phyloP scores from a whole-genome alignment of 2,329 filamentous ascomycete genomes.

The Graphilbum ipis-grandicollis region DNA sequence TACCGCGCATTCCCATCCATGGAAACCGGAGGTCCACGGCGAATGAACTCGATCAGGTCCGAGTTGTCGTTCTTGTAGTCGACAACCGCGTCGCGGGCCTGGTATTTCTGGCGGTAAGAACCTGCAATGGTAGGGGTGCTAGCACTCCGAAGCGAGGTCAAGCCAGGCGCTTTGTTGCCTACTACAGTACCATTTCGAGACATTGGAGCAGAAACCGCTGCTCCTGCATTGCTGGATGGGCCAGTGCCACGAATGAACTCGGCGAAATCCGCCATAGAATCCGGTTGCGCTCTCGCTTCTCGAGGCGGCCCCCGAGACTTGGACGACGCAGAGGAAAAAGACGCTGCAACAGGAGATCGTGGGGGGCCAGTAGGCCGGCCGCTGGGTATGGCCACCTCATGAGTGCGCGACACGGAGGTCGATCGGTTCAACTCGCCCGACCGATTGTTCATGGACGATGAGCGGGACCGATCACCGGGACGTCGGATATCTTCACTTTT shows the following conservation, averaged over 20 bases:
- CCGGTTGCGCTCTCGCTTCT: conserved; percentile 53
- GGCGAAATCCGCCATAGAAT: conserved; percentile 67
- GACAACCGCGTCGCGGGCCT: conserved; percentile 54
- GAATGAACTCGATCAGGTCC: conserved; percentile 90
- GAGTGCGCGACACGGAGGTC: conserved; percentile 16
- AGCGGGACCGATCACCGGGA: conserved; percentile 25
- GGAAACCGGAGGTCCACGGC: conserved; percentile 62
- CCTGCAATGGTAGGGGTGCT: background rate
- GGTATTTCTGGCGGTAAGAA: conserved; percentile 38
- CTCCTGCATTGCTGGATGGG: conserved; percentile 30
- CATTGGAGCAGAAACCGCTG: conserved; percentile 5
- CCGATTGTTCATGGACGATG: conserved; percentile 25
- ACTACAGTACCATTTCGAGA: background rate
- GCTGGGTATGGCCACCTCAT: too few relatives aligned
- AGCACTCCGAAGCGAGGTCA: background rate
- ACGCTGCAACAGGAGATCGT: conserved; percentile 11
- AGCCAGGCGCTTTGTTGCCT: background rate
- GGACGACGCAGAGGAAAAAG: conserved; percentile 10
- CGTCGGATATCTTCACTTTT: conserved; percentile 29
- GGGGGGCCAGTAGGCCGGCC: too few relatives aligned
- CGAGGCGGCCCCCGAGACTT: conserved; percentile 34
- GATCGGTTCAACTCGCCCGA: conserved; percentile 17
- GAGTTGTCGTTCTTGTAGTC: conserved; percentile 51
- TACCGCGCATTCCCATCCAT: conserved; percentile 49
- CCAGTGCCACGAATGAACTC: conserved; percentile 81